A percentile compares a stretch with the other conserved stretches of the same genome.
phyloP scores from a whole-genome alignment of 78 protist species.

The Cavenderia fasciculata region DNA sequence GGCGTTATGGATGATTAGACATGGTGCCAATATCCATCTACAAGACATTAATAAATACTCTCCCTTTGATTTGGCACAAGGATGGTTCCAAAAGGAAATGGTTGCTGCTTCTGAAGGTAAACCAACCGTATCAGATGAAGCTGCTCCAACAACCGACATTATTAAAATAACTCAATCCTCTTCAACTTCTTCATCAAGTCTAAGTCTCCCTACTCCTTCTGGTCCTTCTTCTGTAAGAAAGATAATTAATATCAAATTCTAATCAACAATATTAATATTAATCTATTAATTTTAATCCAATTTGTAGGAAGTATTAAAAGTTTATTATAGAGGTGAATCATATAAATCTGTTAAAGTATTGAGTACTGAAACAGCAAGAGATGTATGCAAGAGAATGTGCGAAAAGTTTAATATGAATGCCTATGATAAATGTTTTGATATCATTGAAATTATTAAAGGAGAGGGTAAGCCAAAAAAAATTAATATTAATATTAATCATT shows the following conservation, averaged over 20 bases:
- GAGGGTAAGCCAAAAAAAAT: too few species aligned
- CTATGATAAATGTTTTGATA: constrained; percentile 71
- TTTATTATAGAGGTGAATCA: constrained; percentile 28
- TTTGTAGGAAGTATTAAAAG: constrained; percentile 22
- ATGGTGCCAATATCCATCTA: constrained; percentile 51
- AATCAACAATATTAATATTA: not conserved
- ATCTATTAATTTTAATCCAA: not conserved
- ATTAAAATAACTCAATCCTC: not conserved
- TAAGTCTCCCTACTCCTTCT: not conserved
- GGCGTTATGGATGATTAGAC: constrained; percentile 57
- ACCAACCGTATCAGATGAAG: constrained; percentile 1
- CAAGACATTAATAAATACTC: constrained; percentile 42
- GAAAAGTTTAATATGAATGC: constrained; percentile 69
- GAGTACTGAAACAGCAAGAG: constrained; percentile 32
- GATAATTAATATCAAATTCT: not conserved
- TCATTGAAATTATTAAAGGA: constrained; percentile 26
- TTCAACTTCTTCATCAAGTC: not conserved
- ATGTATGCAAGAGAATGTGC: constrained; percentile 22
- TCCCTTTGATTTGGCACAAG: constrained; percentile 54
- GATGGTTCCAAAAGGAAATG: constrained; percentile 72
- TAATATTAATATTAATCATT: too few species aligned
- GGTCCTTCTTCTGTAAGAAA: not conserved
- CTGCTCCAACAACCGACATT: not conserved
- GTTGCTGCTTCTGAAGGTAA: constrained; percentile 65
- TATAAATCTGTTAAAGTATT: constrained; percentile 35